Evolutionary conservation across 2,329 filamentous ascomycete species (phyloP).

Genomic region (Colletotrichum coccodes): DNA sequence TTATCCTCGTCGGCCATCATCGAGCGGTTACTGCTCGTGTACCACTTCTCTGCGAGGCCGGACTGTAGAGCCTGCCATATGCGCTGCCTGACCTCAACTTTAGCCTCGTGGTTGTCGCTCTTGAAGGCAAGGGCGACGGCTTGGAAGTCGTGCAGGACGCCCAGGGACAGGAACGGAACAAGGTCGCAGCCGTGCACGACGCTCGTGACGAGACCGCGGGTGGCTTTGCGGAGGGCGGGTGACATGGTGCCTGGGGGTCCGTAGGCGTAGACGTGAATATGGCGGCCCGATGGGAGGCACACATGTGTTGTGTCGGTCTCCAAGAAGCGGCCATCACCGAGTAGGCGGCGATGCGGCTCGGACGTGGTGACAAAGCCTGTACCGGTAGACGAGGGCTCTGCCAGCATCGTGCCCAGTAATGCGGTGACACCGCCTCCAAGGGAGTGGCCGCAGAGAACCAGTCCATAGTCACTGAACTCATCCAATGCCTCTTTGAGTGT

Average conservation of each 20-base stretch:
- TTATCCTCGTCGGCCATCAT: conserved; percentile 67
- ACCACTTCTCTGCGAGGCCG: conserved; percentile 71
- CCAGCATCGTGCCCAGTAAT: conserved; percentile 76
- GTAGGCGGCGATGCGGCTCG: conserved; percentile 54
- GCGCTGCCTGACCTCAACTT: conserved; percentile 72
- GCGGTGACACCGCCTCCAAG: conserved; percentile 77
- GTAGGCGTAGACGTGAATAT: conserved; percentile 84
- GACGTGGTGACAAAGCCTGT: conserved; percentile 72
- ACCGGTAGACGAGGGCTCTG: conserved; percentile 66
- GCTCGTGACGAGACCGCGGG: conserved; percentile 79
- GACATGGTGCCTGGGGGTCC: conserved; percentile 80
- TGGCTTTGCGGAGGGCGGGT: conserved; percentile 73
- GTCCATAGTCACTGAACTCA: conserved; percentile 74
- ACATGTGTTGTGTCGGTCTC: conserved; percentile 44
- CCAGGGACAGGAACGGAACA: conserved; percentile 78
- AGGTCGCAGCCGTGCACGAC: conserved; percentile 79
- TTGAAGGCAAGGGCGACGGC: conserved; percentile 79
- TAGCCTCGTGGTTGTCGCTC: conserved; percentile 73
- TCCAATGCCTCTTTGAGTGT: conserved; percentile 74
- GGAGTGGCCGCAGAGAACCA: conserved; percentile 76
- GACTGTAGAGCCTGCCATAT: conserved; percentile 73
- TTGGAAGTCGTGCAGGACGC: conserved; percentile 80
- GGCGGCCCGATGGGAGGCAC: conserved; percentile 72
- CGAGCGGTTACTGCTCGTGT: conserved; percentile 48
- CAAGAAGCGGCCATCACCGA: conserved; percentile 42